These are phyloP conservation scores for Penicillium brasilianum DNA, from an alignment of 2,329 filamentous ascomycete species.

Conservation along the genomic window DNA sequence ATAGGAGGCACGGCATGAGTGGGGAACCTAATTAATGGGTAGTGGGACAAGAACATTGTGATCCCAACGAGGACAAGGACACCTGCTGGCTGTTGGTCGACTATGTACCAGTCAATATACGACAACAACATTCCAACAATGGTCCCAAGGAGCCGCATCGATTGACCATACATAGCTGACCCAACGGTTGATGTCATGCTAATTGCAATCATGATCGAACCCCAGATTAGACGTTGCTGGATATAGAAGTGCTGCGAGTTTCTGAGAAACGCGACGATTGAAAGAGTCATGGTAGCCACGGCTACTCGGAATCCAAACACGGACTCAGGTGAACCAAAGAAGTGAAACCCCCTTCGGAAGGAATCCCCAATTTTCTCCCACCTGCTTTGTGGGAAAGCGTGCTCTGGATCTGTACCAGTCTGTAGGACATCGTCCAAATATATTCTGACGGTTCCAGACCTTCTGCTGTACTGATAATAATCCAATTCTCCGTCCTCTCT, in stretches of 20 bases:
- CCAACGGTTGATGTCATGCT: conserved; percentile 3
- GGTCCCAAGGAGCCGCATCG: neutral
- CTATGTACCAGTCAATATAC: conserved; percentile 7
- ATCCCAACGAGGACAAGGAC: conserved; percentile 4
- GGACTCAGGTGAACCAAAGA: conserved; percentile 5
- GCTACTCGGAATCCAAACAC: conserved; percentile 4
- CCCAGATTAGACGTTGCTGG: conserved; percentile 6
- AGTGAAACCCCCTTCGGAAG: neutral
- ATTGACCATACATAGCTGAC: conserved; percentile 4
- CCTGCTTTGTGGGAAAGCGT: neutral
- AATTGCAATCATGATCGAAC: conserved; percentile 7
- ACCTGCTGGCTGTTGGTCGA: neutral
- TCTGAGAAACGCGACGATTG: conserved; percentile 1
- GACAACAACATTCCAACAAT: neutral
- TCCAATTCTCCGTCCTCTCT: neutral
- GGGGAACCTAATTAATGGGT: neutral
- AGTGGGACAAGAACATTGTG: conserved; percentile 3
- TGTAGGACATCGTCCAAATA: neutral
- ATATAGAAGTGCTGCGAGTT: conserved; percentile 6
- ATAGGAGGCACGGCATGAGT: neutral
- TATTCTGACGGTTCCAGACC: neutral
- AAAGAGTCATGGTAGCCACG: conserved; percentile 2
- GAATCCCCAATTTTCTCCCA: neutral
- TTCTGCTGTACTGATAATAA: neutral
- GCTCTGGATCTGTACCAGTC: neutral